A percentile compares a stretch with the other conserved stretches of the same genome.
Conservation (phyloP, 148 eudicot species). For the Arbutus unedo region DNA sequence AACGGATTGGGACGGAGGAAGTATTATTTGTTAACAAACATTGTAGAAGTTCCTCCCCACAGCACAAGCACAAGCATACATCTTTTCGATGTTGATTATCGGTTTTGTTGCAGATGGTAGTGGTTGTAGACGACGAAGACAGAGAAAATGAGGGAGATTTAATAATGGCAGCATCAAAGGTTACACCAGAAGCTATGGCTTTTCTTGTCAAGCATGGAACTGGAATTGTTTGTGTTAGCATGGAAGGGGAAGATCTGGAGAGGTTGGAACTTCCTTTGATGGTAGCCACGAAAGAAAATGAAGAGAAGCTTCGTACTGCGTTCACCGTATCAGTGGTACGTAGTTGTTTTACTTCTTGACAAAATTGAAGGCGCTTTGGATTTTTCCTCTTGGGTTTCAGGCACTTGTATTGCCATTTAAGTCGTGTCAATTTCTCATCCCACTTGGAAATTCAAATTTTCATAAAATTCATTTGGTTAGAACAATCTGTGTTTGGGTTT, state of each 20-base stretch:
- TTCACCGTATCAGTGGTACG: conserved; percentile 92
- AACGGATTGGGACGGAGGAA: no score
- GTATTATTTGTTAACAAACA: not conserved
- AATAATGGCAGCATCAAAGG: conserved; percentile 80
- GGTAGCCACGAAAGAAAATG: conserved; percentile 72
- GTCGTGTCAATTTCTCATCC: not conserved
- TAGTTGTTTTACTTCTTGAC: conserved; percentile 1
- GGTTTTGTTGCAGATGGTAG: conserved; percentile 59
- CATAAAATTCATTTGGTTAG: not conserved
- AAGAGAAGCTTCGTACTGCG: conserved; percentile 82
- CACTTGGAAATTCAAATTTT: not conserved
- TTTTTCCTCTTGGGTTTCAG: not conserved
- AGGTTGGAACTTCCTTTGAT: conserved; percentile 79
- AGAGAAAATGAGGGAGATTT: conserved; percentile 95
- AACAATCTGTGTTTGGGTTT: not conserved
- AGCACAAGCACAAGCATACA: not conserved
- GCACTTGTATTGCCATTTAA: not conserved
- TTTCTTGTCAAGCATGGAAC: conserved; percentile 91
- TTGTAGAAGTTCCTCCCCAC: not conserved
- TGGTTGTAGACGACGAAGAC: conserved; percentile 93
- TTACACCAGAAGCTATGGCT: conserved; percentile 87
- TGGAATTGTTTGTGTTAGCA: conserved; percentile 93
- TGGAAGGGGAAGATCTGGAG: conserved; percentile 76
- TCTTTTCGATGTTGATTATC: not conserved
- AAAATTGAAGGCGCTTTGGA: not conserved